Base-by-base conservation (phyloP, 2,329 filamentous ascomycete species). In the Aspergillus uvarum region DNA sequence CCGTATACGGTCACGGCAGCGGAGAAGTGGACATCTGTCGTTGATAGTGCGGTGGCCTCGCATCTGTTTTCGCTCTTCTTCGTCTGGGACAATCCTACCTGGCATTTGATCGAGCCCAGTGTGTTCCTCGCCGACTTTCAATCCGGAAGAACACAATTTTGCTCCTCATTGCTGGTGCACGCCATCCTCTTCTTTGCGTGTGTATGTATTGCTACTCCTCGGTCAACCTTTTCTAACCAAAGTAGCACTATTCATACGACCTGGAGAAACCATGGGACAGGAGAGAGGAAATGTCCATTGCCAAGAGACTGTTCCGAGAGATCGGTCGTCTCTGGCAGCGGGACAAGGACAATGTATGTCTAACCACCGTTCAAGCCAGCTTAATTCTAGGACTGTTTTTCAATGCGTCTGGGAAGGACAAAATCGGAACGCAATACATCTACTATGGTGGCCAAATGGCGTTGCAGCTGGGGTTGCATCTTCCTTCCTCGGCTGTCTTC, bases 31-130 rank as follows among this genome's bases (percentile, higher is more conserved):
- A 55, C 53, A 10, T 14, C 44, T 2, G 32, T 55, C 19, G 53
- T 48, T 2, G 53, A 47, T 26, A 48, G 31, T 3, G 16, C 53
- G n/a, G 42, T 47, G 10, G 38, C 42, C 12, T 55, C 53, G 26
- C 53, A 55, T 31, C 53, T 55, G 6, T 55, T 55, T 19, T 48
- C 53, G 4, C 26, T 55, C 2, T 55, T 55, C 42, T 55, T 55
- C 44, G 53, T 55, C n/a, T 55, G 53, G 53, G 53, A 55, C 26
- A 55, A 55, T 21, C 53, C 53, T 10, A 55, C 29, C 6, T 55
- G 53, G 53, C 42, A 32, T 16, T 8, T 55, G 12, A 21, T 55
- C 26, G 53, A 55, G 4, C 42, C 53, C 3, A 19, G n/a, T 29
- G 42, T 44, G 14, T 55, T 55, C 53, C 42, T 55, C 3, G 29